These are phyloP conservation scores for Xerocomus amazonicus DNA, from an alignment of 1,284 basidiomycete genomes.

Conservation along the genomic window DNA sequence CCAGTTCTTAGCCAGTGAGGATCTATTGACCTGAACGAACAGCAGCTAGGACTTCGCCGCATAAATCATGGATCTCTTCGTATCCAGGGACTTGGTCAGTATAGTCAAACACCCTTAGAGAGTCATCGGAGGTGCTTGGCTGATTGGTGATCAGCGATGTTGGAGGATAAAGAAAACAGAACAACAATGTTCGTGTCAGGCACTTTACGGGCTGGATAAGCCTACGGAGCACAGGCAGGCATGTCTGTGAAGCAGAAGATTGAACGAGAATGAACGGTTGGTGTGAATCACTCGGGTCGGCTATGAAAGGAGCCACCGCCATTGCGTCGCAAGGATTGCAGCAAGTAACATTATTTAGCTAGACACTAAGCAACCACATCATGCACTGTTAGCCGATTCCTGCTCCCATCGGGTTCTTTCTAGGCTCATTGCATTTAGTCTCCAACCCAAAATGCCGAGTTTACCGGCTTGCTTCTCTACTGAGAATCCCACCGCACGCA, in stretches of 20 bases:
- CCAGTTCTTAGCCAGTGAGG: neutral
- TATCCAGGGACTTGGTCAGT: slow-evolving; percentile 56
- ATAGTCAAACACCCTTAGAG: slow-evolving; percentile 49
- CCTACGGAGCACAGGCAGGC: slow-evolving; percentile 53
- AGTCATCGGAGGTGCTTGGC: slow-evolving; percentile 22
- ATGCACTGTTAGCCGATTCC: slow-evolving; percentile 3
- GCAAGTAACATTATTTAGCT: no score
- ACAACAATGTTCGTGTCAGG: slow-evolving; percentile 43
- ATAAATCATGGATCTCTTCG: slow-evolving; percentile 33
- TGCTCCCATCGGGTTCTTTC: slow-evolving; percentile 26
- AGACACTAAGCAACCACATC: neutral
- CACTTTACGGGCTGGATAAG: slow-evolving; percentile 33
- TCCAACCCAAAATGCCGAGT: slow-evolving; percentile 56
- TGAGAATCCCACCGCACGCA: slow-evolving; percentile 52
- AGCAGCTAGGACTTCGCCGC: slow-evolving; percentile 40
- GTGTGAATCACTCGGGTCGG: slow-evolving; percentile 25
- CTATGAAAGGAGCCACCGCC: slow-evolving; percentile 37
- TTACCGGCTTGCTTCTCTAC: slow-evolving; percentile 40
- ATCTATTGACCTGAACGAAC: slow-evolving; percentile 44
- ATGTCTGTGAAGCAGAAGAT: slow-evolving; percentile 61
- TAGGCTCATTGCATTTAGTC: slow-evolving; percentile 33
- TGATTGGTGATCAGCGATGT: slow-evolving; percentile 34
- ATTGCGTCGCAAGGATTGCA: slow-evolving; percentile 27
- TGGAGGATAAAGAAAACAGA: slow-evolving; percentile 60
- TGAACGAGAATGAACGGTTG: slow-evolving; percentile 59